Percentiles rank a stretch among this genome's conserved stretches.
phyloP scores from a whole-genome alignment of 805 yeast species.

The Yarrowia sp. region DNA sequence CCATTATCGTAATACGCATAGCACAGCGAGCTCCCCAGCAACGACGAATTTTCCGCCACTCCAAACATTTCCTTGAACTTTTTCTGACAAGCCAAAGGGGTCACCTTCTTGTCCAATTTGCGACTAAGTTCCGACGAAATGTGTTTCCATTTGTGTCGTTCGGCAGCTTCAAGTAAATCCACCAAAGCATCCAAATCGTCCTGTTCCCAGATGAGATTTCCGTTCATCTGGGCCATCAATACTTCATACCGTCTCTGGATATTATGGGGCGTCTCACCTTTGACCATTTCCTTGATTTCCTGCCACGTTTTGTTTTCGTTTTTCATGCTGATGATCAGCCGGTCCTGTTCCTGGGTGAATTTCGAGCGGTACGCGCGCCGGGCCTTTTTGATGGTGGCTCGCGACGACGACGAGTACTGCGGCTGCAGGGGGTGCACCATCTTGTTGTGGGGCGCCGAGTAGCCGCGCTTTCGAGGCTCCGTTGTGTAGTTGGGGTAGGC shows the following conservation, averaged over 20 bases:
- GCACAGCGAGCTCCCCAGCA: conserved; percentile 58
- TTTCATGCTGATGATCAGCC: conserved; percentile 64
- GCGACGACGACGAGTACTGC: conserved; percentile 5
- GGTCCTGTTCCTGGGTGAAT: conserved; percentile 71
- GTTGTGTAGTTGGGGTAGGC: conserved; percentile 17
- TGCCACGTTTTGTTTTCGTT: conserved; percentile 71
- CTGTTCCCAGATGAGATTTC: conserved; percentile 49
- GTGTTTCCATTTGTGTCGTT: conserved; percentile 66
- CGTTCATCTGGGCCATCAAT: conserved; percentile 47
- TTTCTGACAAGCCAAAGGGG: conserved; percentile 62
- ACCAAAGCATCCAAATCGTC: conserved; percentile 58
- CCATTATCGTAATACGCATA: conserved; percentile 58
- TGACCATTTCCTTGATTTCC: conserved; percentile 68
- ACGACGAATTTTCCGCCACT: conserved; percentile 57
- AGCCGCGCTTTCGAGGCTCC: conserved; percentile 29
- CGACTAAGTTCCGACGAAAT: conserved; percentile 54
- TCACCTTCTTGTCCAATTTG: conserved; percentile 53
- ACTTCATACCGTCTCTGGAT: conserved; percentile 78
- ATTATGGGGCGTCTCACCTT: conserved; percentile 68
- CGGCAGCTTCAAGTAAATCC: conserved; percentile 59
- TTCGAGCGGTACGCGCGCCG: conserved; percentile 39
- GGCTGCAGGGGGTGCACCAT: not conserved
- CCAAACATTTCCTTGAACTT: conserved; percentile 64
- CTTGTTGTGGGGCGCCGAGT: conserved; percentile 19
- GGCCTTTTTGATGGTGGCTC: conserved; percentile 30